Evolutionary conservation across 2,329 filamentous ascomycete genomes (phyloP).

Genomic region (Samsoniella hepiali): DNA sequence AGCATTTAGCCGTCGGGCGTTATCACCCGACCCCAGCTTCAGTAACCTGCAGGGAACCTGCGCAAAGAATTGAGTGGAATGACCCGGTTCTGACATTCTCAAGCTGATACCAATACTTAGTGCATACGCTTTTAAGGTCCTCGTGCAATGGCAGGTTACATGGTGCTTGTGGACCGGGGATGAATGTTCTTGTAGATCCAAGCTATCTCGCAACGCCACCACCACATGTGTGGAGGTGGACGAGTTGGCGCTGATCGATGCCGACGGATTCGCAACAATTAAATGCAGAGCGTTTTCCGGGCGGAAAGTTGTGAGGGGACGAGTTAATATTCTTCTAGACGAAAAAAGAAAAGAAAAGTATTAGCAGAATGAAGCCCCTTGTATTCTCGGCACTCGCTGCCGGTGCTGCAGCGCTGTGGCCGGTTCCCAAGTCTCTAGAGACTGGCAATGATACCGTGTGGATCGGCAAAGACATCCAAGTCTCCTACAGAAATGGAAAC

Average conservation of each 20-base stretch:
- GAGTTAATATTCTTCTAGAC: background rate
- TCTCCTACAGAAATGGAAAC: constrained; percentile 49
- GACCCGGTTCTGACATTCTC: too few species aligned
- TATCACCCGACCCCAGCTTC: too few species aligned
- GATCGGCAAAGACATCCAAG: constrained; percentile 40
- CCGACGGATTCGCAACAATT: background rate
- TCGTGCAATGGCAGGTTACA: background rate
- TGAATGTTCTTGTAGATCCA: background rate
- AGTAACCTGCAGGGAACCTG: too few species aligned
- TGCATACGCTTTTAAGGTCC: too few species aligned
- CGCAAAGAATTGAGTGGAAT: too few species aligned
- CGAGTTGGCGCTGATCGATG: background rate
- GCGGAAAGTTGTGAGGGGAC: background rate
- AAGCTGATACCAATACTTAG: too few species aligned
- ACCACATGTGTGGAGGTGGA: background rate
- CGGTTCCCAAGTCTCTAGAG: constrained; percentile 42
- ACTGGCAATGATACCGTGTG: constrained; percentile 46
- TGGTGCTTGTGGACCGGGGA: background rate
- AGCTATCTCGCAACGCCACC: background rate
- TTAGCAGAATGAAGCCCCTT: background rate
- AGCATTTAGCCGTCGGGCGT: too few species aligned
- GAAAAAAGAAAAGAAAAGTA: background rate
- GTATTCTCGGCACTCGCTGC: background rate
- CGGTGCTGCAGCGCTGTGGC: constrained; percentile 48
- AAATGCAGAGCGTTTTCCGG: background rate